A percentile compares a stretch with the other conserved stretches of the same genome.
Conservation (phyloP, 345 rosid genomes). For the Linum usitatissimum region DNA sequence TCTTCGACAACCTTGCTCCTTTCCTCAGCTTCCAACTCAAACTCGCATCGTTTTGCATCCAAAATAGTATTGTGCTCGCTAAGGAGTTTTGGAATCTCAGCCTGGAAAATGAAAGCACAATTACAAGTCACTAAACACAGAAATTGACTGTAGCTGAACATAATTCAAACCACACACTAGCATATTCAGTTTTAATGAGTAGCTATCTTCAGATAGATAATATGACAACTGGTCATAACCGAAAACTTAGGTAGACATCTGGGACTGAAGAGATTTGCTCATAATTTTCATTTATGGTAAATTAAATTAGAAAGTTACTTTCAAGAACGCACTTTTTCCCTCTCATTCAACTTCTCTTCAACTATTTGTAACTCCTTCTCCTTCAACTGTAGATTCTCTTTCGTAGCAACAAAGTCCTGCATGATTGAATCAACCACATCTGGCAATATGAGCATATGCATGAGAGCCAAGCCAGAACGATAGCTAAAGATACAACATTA, state of each 20-base stretch:
- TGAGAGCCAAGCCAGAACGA: neutral
- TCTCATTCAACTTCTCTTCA: constrained; percentile 66
- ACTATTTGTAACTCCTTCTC: constrained; percentile 46
- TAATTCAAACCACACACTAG: too few species aligned
- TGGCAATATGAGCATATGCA: neutral
- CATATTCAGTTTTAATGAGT: neutral
- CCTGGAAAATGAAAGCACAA: constrained; percentile 24
- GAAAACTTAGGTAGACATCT: neutral
- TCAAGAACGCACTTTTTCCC: constrained; percentile 58
- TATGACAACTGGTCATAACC: neutral
- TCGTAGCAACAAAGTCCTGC: constrained; percentile 51
- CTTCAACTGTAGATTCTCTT: constrained; percentile 52
- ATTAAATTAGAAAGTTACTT: too few species aligned
- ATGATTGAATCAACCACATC: constrained; percentile 1
- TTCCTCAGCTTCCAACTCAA: constrained; percentile 68
- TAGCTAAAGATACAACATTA: neutral
- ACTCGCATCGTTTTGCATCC: constrained; percentile 55
- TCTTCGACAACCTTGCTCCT: constrained; percentile 67
- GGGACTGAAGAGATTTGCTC: neutral
- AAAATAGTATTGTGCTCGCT: constrained; percentile 69
- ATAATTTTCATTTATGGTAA: too few species aligned
- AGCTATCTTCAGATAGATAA: neutral
- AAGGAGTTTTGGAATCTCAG: constrained; percentile 60
- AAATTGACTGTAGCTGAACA: neutral
- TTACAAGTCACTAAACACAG: neutral